Conservation (phyloP, 2,329 filamentous ascomycete genomes). For the Alternaria atra region DNA sequence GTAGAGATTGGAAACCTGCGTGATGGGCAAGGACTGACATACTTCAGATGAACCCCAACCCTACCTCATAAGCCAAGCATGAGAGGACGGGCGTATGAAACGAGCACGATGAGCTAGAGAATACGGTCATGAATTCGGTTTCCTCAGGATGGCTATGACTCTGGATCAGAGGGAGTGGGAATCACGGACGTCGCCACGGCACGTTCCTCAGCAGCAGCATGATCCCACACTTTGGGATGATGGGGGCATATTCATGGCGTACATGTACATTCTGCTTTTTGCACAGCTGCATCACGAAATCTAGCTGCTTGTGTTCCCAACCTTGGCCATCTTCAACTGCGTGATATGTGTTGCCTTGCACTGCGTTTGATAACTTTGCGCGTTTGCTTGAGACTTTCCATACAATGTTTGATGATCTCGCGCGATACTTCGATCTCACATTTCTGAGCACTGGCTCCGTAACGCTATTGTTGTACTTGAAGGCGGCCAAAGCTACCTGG, state of each 20-base stretch:
- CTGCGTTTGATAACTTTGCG: not conserved
- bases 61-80: slow-evolving; percentile 66
- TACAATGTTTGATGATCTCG: not conserved
- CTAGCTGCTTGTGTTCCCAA: slow-evolving; percentile 39
- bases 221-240: slow-evolving; percentile 49
- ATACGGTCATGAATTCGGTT: slow-evolving; percentile 48
- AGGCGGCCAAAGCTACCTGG: not conserved
- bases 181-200: slow-evolving; percentile 41
- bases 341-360: not conserved
- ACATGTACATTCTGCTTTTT: slow-evolving; percentile 50
- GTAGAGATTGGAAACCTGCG: slow-evolving; percentile 35
- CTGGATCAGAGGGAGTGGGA: slow-evolving; percentile 52
- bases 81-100: slow-evolving; percentile 35
- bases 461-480: not conserved
- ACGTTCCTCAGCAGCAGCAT: slow-evolving; percentile 40
- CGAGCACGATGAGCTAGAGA: slow-evolving; percentile 46
- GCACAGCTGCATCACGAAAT: slow-evolving; percentile 46
- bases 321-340: not conserved
- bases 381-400: not conserved
- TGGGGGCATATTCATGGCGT: slow-evolving; percentile 53
- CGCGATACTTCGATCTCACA: not conserved
- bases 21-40: slow-evolving; percentile 20
- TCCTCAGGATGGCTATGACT: slow-evolving; percentile 51
- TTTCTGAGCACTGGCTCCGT: not conserved
- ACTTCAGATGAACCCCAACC: slow-evolving; percentile 84